These are phyloP conservation scores for Citrus australasica DNA, from an alignment of 345 rosid genomes.

Conservation along the genomic window DNA sequence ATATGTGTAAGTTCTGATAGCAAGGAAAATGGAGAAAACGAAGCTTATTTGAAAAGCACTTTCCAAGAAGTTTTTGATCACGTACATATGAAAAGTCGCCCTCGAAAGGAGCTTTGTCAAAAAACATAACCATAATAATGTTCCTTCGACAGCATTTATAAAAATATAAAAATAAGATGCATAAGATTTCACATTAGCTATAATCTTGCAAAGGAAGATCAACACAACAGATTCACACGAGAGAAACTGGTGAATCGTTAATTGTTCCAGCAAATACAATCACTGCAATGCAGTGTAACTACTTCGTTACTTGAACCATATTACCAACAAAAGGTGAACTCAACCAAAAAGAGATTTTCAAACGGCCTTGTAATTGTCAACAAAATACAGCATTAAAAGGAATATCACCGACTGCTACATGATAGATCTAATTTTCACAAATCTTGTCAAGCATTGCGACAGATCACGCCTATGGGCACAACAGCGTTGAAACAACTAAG, in stretches of 20 bases:
- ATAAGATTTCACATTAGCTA: too few species aligned
- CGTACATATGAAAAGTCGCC: not conserved
- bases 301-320: not conserved
- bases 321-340: not conserved
- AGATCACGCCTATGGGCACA: not conserved
- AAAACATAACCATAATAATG: not conserved
- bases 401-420: not conserved
- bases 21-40: not conserved
- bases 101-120: not conserved
- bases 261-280: not conserved
- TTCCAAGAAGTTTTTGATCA: not conserved
- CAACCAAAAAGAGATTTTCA: not conserved
- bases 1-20: not conserved
- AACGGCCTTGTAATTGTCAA: not conserved
- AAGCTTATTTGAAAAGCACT: not conserved
- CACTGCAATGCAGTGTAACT: not conserved
- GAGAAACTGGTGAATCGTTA: too few species aligned
- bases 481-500: not conserved
- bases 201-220: too few species aligned
- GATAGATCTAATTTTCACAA: not conserved
- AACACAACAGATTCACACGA: too few species aligned
- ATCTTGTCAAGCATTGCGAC: not conserved
- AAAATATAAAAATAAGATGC: too few species aligned
- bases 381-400: not conserved
- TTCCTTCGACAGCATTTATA: not conserved